Conservation (phyloP, 1,139 yeast species). For the Zygoascus meyerae region DNA sequence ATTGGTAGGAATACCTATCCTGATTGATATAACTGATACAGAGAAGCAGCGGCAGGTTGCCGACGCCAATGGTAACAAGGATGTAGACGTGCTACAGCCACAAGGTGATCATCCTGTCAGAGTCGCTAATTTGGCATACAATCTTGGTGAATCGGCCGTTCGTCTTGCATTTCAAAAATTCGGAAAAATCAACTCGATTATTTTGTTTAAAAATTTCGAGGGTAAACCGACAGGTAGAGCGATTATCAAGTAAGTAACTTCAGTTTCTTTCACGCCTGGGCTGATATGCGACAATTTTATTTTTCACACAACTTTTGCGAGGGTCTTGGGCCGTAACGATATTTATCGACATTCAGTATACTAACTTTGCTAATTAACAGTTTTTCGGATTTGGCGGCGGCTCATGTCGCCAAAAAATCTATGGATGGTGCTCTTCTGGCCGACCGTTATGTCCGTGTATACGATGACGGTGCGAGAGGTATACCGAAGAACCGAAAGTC, state of each 20-base stretch:
- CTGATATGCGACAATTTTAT: not conserved
- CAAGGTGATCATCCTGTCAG: conserved; percentile 12
- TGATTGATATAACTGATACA: conserved; percentile 35
- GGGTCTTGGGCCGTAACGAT: not conserved
- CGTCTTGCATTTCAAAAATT: conserved; percentile 32
- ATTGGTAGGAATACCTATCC: conserved; percentile 35
- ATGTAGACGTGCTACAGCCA: conserved; percentile 7
- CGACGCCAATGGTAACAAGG: conserved; percentile 9
- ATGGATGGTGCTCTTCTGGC: conserved; percentile 3
- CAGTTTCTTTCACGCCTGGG: not conserved
- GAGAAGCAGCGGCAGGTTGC: conserved; percentile 32
- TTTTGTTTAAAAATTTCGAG: conserved; percentile 29
- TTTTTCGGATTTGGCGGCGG: not conserved
- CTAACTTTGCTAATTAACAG: not conserved
- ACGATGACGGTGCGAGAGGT: not conserved
- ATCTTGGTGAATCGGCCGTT: conserved; percentile 32
- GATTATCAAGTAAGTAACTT: conserved; percentile 20
- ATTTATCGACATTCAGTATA: not conserved
- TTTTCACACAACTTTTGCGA: not conserved
- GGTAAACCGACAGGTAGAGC: conserved; percentile 36
- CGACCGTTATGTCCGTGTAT: not conserved
- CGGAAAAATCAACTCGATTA: conserved; percentile 32
- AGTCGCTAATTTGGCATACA: conserved; percentile 33
- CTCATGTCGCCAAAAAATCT: conserved; percentile 2
- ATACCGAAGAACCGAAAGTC: not conserved